Evolutionary conservation across 805 yeast genomes (phyloP).

Genomic region (Yarrowia deformans): DNA sequence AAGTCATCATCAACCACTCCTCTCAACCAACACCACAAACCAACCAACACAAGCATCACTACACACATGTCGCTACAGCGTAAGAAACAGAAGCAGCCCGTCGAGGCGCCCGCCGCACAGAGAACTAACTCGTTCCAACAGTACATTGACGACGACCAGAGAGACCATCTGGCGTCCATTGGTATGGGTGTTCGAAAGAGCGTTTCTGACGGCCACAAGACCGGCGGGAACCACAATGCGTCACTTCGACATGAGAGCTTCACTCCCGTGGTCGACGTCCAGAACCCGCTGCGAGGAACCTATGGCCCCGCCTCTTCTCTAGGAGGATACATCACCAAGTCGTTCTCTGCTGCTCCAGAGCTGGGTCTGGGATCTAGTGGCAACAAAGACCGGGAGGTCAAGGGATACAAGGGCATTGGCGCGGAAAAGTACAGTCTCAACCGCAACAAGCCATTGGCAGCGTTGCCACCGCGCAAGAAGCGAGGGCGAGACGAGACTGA

Average conservation of each 20-base stretch:
- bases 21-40: not conserved
- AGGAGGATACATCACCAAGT: slow-evolving; percentile 21
- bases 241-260: slow-evolving; percentile 20
- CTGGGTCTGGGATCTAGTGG: not conserved
- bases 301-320: slow-evolving; percentile 20
- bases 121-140: slow-evolving; percentile 18
- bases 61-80: slow-evolving; percentile 28
- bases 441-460: slow-evolving; percentile 33
- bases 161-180: slow-evolving; percentile 18
- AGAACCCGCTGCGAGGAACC: slow-evolving; percentile 24
- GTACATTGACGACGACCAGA: slow-evolving; percentile 22
- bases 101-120: slow-evolving; percentile 5
- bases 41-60: not conserved
- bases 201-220: slow-evolving; percentile 33
- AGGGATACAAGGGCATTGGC: slow-evolving; percentile 19
- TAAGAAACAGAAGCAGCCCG: slow-evolving; percentile 26
- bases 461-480: slow-evolving; percentile 17
- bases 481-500: slow-evolving; percentile 30
- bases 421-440: slow-evolving; percentile 27
- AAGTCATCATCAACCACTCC: not conserved
- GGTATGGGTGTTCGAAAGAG: slow-evolving; percentile 32
- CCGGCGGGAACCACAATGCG: slow-evolving; percentile 17
- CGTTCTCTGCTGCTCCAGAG: slow-evolving; percentile 32
- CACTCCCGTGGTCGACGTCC: not conserved
- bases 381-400: slow-evolving; percentile 5